These are phyloP conservation scores for Ramularia collo-cygni DNA, from an alignment of 2,329 filamentous ascomycete species.

Conservation along the genomic window DNA sequence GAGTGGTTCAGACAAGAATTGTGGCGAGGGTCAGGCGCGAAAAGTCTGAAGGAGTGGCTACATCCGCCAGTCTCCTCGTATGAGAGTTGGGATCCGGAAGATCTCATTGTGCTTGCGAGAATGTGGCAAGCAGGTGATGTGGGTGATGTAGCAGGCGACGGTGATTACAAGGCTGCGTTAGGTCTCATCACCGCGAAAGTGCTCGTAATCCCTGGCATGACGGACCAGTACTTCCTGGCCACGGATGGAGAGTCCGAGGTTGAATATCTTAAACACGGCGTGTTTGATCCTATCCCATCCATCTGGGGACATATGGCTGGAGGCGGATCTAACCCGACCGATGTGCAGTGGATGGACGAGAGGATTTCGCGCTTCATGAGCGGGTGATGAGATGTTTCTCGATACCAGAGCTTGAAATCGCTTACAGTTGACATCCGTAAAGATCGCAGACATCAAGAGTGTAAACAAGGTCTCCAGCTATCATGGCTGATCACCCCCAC, in stretches of 20 bases:
- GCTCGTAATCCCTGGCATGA: slow-evolving; percentile 2
- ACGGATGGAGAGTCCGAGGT: slow-evolving; percentile 2
- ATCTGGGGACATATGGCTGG: slow-evolving; percentile 5
- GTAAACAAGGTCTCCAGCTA: no score
- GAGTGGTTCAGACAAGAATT: slow-evolving; percentile 3
- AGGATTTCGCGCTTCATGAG: neutral
- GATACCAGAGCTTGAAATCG: no score
- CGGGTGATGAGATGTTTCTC: neutral
- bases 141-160: neutral
- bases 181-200: neutral
- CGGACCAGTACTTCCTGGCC: slow-evolving; percentile 2
- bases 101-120: slow-evolving; percentile 3
- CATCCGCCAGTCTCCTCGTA: neutral
- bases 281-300: slow-evolving; percentile 1
- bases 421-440: no score
- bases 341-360: neutral
- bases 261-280: neutral
- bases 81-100: slow-evolving; percentile 4
- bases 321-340: neutral
- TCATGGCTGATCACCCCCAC: no score
- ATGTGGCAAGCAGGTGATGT: slow-evolving; percentile 5
- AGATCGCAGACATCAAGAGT: no score
- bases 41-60: slow-evolving; percentile 1
- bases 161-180: slow-evolving; percentile 3
- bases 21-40: slow-evolving; percentile 1